Conservation (phyloP, 768 basidiomycete genomes). For the Lyophyllum shimeji region DNA sequence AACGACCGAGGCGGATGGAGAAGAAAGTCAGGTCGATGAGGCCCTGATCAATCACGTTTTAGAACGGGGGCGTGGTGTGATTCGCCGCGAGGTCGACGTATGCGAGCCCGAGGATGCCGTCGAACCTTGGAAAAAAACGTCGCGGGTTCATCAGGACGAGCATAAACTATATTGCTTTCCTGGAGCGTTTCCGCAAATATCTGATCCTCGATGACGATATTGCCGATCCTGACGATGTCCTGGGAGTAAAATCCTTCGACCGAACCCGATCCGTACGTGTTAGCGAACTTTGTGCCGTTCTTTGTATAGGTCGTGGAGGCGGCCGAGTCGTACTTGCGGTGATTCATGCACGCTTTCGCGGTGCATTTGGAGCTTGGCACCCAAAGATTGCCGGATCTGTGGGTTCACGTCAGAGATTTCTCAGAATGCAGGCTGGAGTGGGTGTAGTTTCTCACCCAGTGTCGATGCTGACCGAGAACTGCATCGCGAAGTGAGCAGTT, state of each 20-base stretch:
- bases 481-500: constrained; percentile 5
- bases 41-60: constrained; percentile 81
- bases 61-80: constrained; percentile 90
- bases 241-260: constrained; percentile 95
- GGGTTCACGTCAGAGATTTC: constrained; percentile 9
- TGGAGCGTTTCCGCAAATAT: constrained; percentile 95
- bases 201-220: constrained; percentile 68
- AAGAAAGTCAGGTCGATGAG: constrained; percentile 89
- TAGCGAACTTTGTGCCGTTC: constrained; percentile 87
- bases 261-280: constrained; percentile 93
- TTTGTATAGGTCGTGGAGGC: constrained; percentile 82
- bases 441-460: constrained; percentile 56
- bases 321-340: constrained; percentile 84
- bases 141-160: no score
- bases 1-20: constrained; percentile 88
- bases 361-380: constrained; percentile 83
- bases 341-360: constrained; percentile 92
- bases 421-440: not conserved
- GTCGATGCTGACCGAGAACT: constrained; percentile 95
- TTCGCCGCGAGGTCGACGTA: constrained; percentile 97
- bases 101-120: constrained; percentile 91
- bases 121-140: no score
- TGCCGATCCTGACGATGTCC: constrained; percentile 79
- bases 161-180: no score
- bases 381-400: constrained; percentile 90